These are phyloP conservation scores for Xerocomellus intermedius DNA, from an alignment of 768 basidiomycete species.

Conservation along the genomic window DNA sequence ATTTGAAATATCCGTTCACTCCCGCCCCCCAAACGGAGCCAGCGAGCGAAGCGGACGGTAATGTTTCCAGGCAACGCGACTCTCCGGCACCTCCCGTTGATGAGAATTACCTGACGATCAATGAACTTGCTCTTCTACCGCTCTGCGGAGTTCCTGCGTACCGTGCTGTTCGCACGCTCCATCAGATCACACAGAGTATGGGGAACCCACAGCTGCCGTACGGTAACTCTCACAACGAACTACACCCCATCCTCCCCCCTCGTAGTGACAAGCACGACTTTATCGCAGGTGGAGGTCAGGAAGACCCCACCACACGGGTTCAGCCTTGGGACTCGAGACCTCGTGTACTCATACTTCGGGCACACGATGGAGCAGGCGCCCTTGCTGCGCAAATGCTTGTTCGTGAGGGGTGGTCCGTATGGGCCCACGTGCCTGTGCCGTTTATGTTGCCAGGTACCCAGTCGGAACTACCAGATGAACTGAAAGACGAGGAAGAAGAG, in stretches of 20 bases:
- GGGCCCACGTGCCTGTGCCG: constrained; percentile 57
- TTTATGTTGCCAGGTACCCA: constrained; percentile 32
- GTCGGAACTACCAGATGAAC: constrained; percentile 38
- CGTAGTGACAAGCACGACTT: constrained; percentile 26
- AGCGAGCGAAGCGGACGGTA: constrained; percentile 1
- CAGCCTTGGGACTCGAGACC: constrained; percentile 24
- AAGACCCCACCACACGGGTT: constrained; percentile 5
- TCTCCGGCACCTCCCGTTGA: constrained; percentile 7
- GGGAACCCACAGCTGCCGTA: constrained; percentile 24
- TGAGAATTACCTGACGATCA: constrained; percentile 43
- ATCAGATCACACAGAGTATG: constrained; percentile 32
- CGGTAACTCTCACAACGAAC: constrained; percentile 26
- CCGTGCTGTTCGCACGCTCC: constrained; percentile 72
- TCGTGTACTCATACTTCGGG: constrained; percentile 63
- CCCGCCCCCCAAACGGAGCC: constrained; percentile 13
- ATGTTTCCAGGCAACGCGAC: constrained; percentile 10
- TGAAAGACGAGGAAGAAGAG: constrained; percentile 31
- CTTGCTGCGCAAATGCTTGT: constrained; percentile 78
- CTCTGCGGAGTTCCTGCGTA: constrained; percentile 79
- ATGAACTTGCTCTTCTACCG: constrained; percentile 80
- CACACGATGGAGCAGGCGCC: constrained; percentile 74
- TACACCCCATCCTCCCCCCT: constrained; percentile 27
- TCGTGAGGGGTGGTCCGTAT: constrained; percentile 67
- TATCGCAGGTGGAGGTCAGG: constrained; percentile 25
- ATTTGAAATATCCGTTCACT: constrained; percentile 26